phyloP scores from a whole-genome alignment of 805 yeast species.

The Metahyphopichia silvanorum region DNA sequence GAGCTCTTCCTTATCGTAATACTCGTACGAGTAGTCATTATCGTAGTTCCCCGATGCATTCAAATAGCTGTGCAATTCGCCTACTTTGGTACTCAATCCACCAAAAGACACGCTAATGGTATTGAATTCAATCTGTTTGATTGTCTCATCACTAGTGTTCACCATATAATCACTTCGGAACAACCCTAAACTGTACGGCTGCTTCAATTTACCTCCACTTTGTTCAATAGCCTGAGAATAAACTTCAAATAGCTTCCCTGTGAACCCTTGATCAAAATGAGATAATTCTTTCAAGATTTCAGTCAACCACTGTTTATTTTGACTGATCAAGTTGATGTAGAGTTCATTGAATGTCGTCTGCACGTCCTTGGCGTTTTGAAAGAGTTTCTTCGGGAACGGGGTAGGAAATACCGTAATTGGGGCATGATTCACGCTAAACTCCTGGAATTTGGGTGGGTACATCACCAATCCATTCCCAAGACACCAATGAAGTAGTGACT shows the following conservation, averaged over 20 bases:
- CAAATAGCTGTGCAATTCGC: conserved; percentile 67
- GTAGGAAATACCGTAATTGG: conserved; percentile 93
- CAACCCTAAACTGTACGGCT: conserved; percentile 72
- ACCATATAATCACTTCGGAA: conserved; percentile 88
- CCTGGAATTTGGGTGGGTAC: conserved; percentile 59
- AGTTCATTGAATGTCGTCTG: conserved; percentile 70
- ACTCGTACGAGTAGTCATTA: conserved; percentile 33
- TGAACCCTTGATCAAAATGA: conserved; percentile 67
- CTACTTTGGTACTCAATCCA: conserved; percentile 79
- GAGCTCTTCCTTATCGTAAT: conserved; percentile 46
- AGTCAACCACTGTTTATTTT: conserved; percentile 57
- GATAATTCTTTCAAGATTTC: conserved; percentile 53
- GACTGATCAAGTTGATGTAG: conserved; percentile 65
- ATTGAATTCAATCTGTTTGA: conserved; percentile 95
- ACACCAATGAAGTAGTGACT: conserved; percentile 67
- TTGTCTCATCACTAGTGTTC: conserved; percentile 36
- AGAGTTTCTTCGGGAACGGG: conserved; percentile 71
- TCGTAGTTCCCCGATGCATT: conserved; percentile 59
- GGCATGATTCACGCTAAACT: conserved; percentile 54
- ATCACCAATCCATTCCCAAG: conserved; percentile 78
- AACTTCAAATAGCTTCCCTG: conserved; percentile 70
- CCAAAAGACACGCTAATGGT: conserved; percentile 96
- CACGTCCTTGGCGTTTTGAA: conserved; percentile 61
- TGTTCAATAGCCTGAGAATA: conserved; percentile 46
- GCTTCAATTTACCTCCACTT: conserved; percentile 46